Conservation (phyloP, 1,139 yeast genomes). For the Yamadazyma friedrichii region DNA sequence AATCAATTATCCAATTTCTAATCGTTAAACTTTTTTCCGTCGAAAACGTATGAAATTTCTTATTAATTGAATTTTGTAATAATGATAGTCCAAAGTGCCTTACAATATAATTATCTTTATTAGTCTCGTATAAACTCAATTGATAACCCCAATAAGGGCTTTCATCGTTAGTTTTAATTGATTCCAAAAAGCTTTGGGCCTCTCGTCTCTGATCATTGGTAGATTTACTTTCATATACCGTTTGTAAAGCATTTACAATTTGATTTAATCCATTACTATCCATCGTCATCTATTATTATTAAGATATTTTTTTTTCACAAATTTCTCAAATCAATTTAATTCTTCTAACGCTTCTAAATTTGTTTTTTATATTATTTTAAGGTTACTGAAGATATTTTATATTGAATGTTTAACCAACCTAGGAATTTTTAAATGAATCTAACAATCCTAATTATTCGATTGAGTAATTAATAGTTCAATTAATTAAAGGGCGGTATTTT, state of each 20-base stretch:
- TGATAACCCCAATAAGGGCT: constrained; percentile 94
- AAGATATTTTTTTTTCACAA: constrained; percentile 16
- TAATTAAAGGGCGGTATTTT: constrained; percentile 6
- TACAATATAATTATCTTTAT: constrained; percentile 64
- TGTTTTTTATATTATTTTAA: too few species aligned
- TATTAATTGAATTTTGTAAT: constrained; percentile 67
- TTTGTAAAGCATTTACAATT: constrained; percentile 73
- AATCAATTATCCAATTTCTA: constrained; percentile 80
- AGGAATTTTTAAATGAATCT: not conserved
- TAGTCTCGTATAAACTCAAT: constrained; percentile 63
- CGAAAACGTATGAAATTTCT: constrained; percentile 55
- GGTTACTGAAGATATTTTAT: too few species aligned
- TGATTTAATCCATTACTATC: constrained; percentile 65
- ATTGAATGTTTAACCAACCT: too few species aligned
- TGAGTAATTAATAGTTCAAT: not conserved
- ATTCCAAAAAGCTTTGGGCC: constrained; percentile 74
- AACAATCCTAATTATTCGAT: not conserved
- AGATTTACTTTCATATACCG: constrained; percentile 73
- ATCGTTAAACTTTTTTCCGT: constrained; percentile 67
- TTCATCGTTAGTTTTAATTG: constrained; percentile 72
- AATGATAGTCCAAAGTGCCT: constrained; percentile 89
- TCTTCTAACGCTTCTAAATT: not conserved
- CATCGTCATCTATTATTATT: constrained; percentile 32
- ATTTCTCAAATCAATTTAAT: not conserved
- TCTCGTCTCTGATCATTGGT: constrained; percentile 61